A percentile compares a stretch with the other conserved stretches of the same genome.
phyloP scores from a whole-genome alignment of 2,329 filamentous ascomycete genomes.

The Aspergillus unguis region DNA sequence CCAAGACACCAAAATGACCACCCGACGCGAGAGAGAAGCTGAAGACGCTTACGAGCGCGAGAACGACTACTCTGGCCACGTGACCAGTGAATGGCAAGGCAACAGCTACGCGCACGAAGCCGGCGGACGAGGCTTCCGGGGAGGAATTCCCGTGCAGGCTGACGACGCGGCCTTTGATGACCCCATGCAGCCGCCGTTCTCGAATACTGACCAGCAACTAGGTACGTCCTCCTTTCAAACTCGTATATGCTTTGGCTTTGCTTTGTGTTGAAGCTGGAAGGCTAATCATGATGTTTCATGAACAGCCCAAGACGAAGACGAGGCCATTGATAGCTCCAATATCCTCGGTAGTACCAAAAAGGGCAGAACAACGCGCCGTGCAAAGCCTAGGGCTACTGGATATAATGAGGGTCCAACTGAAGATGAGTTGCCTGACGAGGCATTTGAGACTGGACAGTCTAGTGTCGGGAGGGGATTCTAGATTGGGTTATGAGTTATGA shows the following conservation, averaged over 20 bases:
- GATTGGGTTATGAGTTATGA: neutral
- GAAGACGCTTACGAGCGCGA: slow-evolving; percentile 29
- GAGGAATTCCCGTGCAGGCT: slow-evolving; percentile 22
- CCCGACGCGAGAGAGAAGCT: slow-evolving; percentile 23
- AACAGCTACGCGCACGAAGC: slow-evolving; percentile 25
- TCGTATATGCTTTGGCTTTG: neutral
- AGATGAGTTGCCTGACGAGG: slow-evolving; percentile 21
- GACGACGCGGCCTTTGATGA: slow-evolving; percentile 26
- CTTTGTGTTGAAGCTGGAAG: neutral
- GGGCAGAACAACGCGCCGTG: slow-evolving; percentile 24
- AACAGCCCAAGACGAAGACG: slow-evolving; percentile 21
- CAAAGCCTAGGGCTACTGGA: slow-evolving; percentile 21
- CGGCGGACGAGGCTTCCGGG: slow-evolving; percentile 8
- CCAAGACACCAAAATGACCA: slow-evolving; percentile 21
- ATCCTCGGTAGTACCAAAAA: slow-evolving; percentile 10
- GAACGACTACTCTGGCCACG: slow-evolving; percentile 25
- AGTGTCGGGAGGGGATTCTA: neutral
- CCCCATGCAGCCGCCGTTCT: slow-evolving; percentile 29
- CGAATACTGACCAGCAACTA: slow-evolving; percentile 26
- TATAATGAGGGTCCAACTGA: slow-evolving; percentile 26
- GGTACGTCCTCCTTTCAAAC: slow-evolving; percentile 22
- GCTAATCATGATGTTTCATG: neutral
- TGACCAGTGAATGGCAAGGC: slow-evolving; percentile 20
- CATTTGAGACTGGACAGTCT: neutral
- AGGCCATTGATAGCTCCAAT: slow-evolving; percentile 23